Percentiles rank a stretch among this genome's conserved stretches.
Conservation (phyloP, 805 yeast genomes). For the Debaryomyces castellii region DNA sequence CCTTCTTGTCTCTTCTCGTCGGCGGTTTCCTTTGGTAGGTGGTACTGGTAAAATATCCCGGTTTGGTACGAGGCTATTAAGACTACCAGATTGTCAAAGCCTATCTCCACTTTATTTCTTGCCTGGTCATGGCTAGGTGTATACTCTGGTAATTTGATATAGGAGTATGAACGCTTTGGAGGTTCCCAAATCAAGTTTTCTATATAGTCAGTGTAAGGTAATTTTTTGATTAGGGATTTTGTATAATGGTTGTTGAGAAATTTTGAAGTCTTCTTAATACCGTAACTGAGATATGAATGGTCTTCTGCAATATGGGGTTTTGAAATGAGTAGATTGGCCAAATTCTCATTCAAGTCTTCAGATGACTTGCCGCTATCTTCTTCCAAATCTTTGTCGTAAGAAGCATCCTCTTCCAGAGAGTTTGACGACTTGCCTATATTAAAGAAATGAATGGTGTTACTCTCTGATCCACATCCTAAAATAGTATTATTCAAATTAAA, state of each 20-base stretch:
- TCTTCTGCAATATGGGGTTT: slow-evolving; percentile 14
- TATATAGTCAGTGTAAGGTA: slow-evolving; percentile 42
- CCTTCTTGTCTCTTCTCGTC: slow-evolving; percentile 32
- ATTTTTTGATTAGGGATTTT: slow-evolving; percentile 33
- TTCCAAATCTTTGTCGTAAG: slow-evolving; percentile 18
- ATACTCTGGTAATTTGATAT: slow-evolving; percentile 35
- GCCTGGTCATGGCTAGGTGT: slow-evolving; percentile 12
- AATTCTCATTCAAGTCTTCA: slow-evolving; percentile 42
- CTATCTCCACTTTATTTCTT: slow-evolving; percentile 32
- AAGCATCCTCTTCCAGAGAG: slow-evolving; percentile 10
- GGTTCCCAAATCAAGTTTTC: slow-evolving; percentile 43
- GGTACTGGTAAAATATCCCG: slow-evolving; percentile 40
- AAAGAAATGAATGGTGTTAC: slow-evolving; percentile 43
- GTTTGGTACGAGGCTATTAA: slow-evolving; percentile 38
- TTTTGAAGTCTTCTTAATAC: slow-evolving; percentile 13
- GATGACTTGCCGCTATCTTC: slow-evolving; percentile 25
- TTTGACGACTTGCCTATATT: slow-evolving; percentile 13
- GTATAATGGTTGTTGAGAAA: slow-evolving; percentile 36
- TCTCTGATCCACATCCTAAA: slow-evolving; percentile 41
- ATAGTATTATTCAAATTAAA: slow-evolving; percentile 33
- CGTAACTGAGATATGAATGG: slow-evolving; percentile 7
- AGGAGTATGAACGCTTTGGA: slow-evolving; percentile 43
- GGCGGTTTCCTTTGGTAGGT: slow-evolving; percentile 23
- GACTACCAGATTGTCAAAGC: slow-evolving; percentile 32
- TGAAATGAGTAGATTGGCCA: slow-evolving; percentile 36